Evolutionary conservation across 352 stramenopile genomes (phyloP), one percentile per base, ranked within the genome.

Genomic region (Pythium pyrilobum): DNA sequence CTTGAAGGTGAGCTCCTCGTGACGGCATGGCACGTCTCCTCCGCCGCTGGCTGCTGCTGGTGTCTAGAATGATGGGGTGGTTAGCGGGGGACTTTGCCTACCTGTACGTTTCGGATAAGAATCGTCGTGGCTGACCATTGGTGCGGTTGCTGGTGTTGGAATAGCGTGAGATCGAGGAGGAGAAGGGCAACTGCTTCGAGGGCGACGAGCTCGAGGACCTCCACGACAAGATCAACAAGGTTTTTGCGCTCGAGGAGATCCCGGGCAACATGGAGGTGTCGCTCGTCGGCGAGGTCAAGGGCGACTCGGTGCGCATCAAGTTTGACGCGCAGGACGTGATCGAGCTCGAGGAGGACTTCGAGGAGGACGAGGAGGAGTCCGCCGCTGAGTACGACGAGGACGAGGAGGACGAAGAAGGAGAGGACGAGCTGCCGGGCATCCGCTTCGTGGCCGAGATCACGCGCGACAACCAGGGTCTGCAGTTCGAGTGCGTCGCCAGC

Each of bases 141-240:
- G n/a, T n/a, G n/a, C n/a, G 29, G 29, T 28, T 40, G 28, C 13
- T 18, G 33, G n/a, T 36, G 12, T 38, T 51, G 24, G 6, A 9
- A 38, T 41, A 87, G 77, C 82, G 82, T 21, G 82, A 93, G 66
- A 67, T 91, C 24, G 62, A 75, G 21, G 80, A 93, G 52, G 80
- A 91, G 62, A 93, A 91, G 70, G 80, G 71, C 62, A 93, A 93
- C 70, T 87, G 73, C 69, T 87, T 89, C 48, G 80, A 89, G 33
- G 72, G 73, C 37, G 64, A 82, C 21, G 77, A 88, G 56, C 69
- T 93, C 42, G 77, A 87, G 56, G 56, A 74, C 42, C 70, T 93
- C 42, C 82, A 81, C 27, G 59, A 68, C 29, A 79, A 87, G 63
- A 70, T 93, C 48, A 68, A 77, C 51, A 62, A 82, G 52, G 66